Conservation (phyloP, 2,329 filamentous ascomycete species). For the Lasiodiplodia citricola region DNA sequence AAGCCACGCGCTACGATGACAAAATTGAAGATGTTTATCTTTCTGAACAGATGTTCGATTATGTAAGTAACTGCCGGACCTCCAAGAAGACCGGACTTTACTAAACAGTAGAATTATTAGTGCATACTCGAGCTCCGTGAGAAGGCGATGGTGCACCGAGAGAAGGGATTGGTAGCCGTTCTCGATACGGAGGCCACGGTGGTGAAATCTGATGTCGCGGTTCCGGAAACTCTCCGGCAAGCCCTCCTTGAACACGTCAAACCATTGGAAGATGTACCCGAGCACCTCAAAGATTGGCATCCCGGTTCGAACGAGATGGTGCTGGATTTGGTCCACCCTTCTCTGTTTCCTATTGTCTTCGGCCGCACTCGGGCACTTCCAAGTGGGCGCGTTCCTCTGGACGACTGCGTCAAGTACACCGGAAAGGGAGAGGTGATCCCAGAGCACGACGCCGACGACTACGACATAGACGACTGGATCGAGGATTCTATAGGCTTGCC, state of each 20-base stretch:
- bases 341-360: conserved; percentile 65
- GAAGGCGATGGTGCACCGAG: conserved; percentile 55
- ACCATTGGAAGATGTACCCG: conserved; percentile 58
- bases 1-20: conserved; percentile 28
- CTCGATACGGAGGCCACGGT: conserved; percentile 54
- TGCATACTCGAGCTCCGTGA: conserved; percentile 54
- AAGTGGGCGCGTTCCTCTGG: conserved; percentile 34
- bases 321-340: conserved; percentile 68
- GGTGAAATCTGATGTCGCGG: conserved; percentile 59
- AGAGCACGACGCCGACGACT: neutral
- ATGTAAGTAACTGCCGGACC: neutral
- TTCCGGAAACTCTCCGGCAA: conserved; percentile 47
- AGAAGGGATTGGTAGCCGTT: conserved; percentile 49
- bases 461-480: neutral
- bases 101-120: neutral
- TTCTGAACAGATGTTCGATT: conserved; percentile 11
- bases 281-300: conserved; percentile 63
- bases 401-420: conserved; percentile 37
- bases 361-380: conserved; percentile 48
- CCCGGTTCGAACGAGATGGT: conserved; percentile 63
- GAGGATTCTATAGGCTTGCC: neutral
- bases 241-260: conserved; percentile 52
- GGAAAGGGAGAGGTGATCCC: conserved; percentile 38
- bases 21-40: neutral
- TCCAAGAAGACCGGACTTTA: neutral